Conservation (phyloP, 176 grass and related monocot species). For the Ananas comosus region DNA sequence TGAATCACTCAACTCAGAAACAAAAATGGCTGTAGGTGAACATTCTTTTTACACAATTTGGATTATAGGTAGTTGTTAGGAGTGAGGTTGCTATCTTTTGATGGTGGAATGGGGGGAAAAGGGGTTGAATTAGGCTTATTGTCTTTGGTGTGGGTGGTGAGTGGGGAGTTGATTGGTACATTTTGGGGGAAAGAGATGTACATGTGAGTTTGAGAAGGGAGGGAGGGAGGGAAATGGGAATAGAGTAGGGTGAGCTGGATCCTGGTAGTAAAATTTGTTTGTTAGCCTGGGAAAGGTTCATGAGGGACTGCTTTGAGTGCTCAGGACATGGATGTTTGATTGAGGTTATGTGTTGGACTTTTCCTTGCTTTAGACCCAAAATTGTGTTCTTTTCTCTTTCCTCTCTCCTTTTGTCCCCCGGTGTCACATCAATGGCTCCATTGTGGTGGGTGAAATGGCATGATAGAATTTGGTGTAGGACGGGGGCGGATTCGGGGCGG, state of each 20-base stretch:
- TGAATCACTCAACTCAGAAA: too few relatives aligned
- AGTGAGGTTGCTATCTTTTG: not conserved
- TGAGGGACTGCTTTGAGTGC: constrained; percentile 1
- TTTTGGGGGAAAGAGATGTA: not conserved
- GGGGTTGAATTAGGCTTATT: not conserved
- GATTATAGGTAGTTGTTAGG: not conserved
- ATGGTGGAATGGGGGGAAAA: not conserved
- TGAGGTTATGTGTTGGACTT: constrained; percentile 6
- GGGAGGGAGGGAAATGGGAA: not conserved
- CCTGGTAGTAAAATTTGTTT: constrained; percentile 58
- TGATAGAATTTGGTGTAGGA: too few relatives aligned
- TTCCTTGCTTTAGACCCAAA: constrained; percentile 10
- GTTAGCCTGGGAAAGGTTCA: constrained; percentile 9
- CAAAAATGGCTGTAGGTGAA: too few relatives aligned
- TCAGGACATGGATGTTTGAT: constrained; percentile 5
- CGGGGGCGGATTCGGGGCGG: too few relatives aligned
- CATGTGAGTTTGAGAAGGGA: not conserved
- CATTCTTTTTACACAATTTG: too few relatives aligned
- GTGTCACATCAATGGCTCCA: not conserved
- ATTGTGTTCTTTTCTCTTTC: constrained; percentile 1
- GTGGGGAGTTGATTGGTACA: not conserved
- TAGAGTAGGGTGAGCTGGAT: constrained; percentile 42
- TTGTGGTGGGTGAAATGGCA: too few relatives aligned
- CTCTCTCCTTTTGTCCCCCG: not conserved
- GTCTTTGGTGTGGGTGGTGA: not conserved